A percentile compares a stretch with the other conserved stretches of the same genome.
Conservation (phyloP, 2,329 filamentous ascomycete genomes). For the Fusarium stilboides region DNA sequence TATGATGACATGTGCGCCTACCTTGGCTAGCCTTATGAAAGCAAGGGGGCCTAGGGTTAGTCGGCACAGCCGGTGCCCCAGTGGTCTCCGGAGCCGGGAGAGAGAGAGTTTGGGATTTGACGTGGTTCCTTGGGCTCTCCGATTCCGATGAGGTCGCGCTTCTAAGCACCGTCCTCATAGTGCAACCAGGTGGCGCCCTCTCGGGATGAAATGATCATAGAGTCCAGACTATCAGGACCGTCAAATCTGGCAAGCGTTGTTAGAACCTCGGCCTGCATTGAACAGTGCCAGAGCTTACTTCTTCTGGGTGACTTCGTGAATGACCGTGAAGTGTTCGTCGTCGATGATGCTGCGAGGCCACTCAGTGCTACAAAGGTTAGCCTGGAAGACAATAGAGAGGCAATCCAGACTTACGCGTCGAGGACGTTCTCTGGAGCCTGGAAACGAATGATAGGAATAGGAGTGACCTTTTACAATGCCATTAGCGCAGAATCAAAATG, state of each 20-base stretch:
- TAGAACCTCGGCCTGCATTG: not conserved
- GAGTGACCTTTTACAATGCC: not conserved
- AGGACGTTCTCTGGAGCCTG: not conserved
- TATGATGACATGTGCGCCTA: too few relatives aligned
- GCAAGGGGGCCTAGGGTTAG: too few relatives aligned
- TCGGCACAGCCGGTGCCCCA: conserved; percentile 19
- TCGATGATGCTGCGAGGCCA: conserved; percentile 10
- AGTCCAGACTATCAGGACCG: conserved; percentile 13
- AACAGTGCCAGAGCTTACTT: not conserved
- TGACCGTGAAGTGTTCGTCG: conserved; percentile 4
- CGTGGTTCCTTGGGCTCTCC: conserved; percentile 9
- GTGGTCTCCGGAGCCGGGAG: conserved; percentile 16
- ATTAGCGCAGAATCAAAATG: not conserved
- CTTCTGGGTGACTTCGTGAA: conserved; percentile 8
- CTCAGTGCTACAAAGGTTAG: not conserved
- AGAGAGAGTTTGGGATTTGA: conserved; percentile 2
- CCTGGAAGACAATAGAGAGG: accelerated
- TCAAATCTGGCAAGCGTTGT: not conserved
- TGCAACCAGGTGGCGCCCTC: conserved; percentile 19
- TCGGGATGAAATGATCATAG: conserved; percentile 10
- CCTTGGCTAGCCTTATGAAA: too few relatives aligned
- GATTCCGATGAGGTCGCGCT: conserved; percentile 16
- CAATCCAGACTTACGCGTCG: not conserved
- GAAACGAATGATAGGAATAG: conserved; percentile 2
- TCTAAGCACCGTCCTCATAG: conserved; percentile 16